These are phyloP conservation scores for Helotiales sp. DNA, from an alignment of 2,329 filamentous ascomycete species.

Conservation along the genomic window DNA sequence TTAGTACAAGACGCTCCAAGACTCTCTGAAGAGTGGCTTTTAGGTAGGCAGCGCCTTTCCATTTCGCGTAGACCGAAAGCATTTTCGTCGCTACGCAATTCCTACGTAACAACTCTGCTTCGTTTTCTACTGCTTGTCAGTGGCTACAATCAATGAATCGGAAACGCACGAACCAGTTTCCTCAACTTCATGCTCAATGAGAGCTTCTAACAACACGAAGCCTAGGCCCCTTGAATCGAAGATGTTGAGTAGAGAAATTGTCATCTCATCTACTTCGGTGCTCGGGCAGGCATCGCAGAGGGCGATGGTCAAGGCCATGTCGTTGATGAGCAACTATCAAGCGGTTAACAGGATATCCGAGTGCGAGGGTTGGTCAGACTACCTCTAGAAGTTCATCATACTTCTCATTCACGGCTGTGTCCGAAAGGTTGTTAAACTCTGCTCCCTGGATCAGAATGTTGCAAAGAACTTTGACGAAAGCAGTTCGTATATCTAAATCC, in stretches of 20 bases:
- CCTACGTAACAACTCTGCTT: conserved; percentile 68
- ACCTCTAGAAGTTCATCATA: conserved; percentile 69
- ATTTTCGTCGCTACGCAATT: conserved; percentile 76
- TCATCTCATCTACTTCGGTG: conserved; percentile 70
- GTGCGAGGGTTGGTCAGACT: conserved; percentile 31
- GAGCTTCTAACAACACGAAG: conserved; percentile 66
- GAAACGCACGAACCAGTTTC: conserved; percentile 57
- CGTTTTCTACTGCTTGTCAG: conserved; percentile 56
- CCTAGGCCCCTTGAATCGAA: conserved; percentile 69
- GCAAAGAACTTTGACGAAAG: conserved; percentile 72
- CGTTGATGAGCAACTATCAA: conserved; percentile 61
- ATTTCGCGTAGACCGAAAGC: conserved; percentile 73
- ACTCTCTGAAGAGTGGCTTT: conserved; percentile 69
- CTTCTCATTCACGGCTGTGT: conserved; percentile 70
- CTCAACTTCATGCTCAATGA: conserved; percentile 72
- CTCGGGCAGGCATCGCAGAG: conserved; percentile 71
- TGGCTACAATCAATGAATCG: neutral
- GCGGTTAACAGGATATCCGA: conserved; percentile 16
- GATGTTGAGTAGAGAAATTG: conserved; percentile 70
- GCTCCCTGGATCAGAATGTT: conserved; percentile 75
- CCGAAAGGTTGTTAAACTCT: conserved; percentile 71
- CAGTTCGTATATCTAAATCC: conserved; percentile 70
- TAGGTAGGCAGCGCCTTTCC: conserved; percentile 70
- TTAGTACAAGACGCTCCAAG: conserved; percentile 67
- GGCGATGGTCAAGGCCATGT: conserved; percentile 65